Base-by-base conservation (phyloP, 441 rosid genomes). In the Populus tomentosa region DNA sequence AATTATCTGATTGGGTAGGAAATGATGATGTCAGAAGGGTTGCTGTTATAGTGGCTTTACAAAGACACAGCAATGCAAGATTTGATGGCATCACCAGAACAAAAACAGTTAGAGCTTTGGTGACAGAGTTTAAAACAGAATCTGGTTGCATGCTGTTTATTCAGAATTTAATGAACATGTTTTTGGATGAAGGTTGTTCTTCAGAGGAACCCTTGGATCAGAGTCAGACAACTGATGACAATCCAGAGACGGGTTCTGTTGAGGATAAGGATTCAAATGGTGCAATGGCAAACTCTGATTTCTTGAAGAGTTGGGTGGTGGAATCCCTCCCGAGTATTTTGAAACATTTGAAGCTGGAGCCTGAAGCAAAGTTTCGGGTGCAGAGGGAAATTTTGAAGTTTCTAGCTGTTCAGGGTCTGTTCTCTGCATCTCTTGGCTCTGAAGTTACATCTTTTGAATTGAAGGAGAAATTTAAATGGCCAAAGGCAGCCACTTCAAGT, bases 201-300 rank as follows among this genome's bases (percentile, higher is more conserved):
- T 86, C 92, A 13, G 98, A 90, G 80, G 94, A 94, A 79, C 92
- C 97, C 77, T 96, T 98, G 35, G 98, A 94, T 87, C 99, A 94
- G 88, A 96, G 98, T 86, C 98, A 94, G 88, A 96, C 98, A 76
- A 94, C 99, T 20, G 99, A 95, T 89, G 99, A 95, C 73, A 95
- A 94, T 81, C 91, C 95, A 33, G 99, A 95, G 85, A 88, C 91
- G 74, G 97, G 94, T 46, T 90, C 95, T 26, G 68, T 81, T 10
- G 99, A 94, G 83, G 98, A 94, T 79, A 94, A 88, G 86, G 95
- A 92, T 78, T 84, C 92, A 53, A 74, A 78, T 81, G 88, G 82
- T 71, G 73, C 83, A 23, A 74, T 80, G 64, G 95, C 86, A 73
- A 91, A 81, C 80, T 84, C 90, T 61, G 98, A 96, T 80, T 84